Evolutionary conservation across 164 flowering plant species (phyloP).

Genomic region (Tetrastigma voinierianum): DNA sequence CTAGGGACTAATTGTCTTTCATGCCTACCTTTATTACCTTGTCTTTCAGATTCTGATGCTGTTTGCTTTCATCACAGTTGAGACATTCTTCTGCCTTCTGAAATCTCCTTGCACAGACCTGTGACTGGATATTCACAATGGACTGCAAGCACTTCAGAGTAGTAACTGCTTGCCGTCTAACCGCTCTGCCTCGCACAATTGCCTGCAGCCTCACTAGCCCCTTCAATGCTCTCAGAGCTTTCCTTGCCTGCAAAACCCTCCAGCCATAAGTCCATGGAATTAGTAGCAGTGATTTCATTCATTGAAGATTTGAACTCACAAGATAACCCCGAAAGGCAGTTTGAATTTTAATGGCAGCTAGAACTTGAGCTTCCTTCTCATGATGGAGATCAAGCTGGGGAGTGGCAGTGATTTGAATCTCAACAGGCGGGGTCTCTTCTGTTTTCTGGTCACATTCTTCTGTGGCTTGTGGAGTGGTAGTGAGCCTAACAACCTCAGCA

Average conservation of each 20-base stretch:
- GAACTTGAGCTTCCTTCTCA: slow-evolving; percentile 12
- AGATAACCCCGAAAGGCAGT: slow-evolving; percentile 38
- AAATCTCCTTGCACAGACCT: slow-evolving; percentile 21
- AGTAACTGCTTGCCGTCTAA: slow-evolving; percentile 35
- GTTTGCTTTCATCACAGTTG: slow-evolving; percentile 12
- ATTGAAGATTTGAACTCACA: slow-evolving; percentile 19
- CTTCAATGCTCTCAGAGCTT: slow-evolving; percentile 41
- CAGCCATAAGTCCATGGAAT: background rate
- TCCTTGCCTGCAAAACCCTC: slow-evolving; percentile 35
- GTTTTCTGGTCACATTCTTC: slow-evolving; percentile 8
- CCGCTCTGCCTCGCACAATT: slow-evolving; percentile 35
- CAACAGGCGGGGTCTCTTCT: slow-evolving; percentile 1
- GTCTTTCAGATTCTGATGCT: slow-evolving; percentile 19
- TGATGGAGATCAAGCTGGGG: background rate
- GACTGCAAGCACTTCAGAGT: slow-evolving; percentile 47
- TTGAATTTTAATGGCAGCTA: slow-evolving; percentile 35
- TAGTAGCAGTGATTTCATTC: no score
- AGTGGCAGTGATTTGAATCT: background rate
- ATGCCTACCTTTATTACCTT: slow-evolving; percentile 36
- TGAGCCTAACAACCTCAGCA: slow-evolving; percentile 61
- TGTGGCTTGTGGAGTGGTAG: slow-evolving; percentile 12
- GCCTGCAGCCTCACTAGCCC: slow-evolving; percentile 53
- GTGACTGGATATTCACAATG: slow-evolving; percentile 36
- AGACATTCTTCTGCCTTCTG: slow-evolving; percentile 4
- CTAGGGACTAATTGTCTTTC: background rate